Percentiles rank a stretch among this genome's conserved stretches.
phyloP scores from a whole-genome alignment of 2,329 filamentous ascomycete genomes.

The Ilyonectria sp. region DNA sequence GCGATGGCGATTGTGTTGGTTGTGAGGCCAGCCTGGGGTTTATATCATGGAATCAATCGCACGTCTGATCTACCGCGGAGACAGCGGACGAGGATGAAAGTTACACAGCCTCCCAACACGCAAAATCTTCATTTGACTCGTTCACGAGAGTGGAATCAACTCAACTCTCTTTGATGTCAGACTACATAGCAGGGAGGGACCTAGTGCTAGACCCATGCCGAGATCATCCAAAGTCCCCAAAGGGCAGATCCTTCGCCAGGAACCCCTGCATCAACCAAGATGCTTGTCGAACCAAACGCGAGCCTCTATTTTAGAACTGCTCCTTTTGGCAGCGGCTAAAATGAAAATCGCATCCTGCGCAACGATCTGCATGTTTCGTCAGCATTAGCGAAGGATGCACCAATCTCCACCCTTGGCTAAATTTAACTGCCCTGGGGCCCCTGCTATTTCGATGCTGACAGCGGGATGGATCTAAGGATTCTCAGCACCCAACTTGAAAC shows the following conservation, averaged over 20 bases:
- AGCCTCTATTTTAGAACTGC: not conserved
- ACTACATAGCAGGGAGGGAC: no score
- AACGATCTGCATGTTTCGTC: not conserved
- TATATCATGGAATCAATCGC: not conserved
- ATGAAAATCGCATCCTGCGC: not conserved
- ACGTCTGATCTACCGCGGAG: no score
- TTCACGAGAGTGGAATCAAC: no score
- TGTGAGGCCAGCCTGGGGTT: not conserved
- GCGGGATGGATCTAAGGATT: not conserved
- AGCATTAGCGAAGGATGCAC: not conserved
- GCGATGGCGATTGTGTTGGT: not conserved
- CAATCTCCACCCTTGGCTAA: not conserved
- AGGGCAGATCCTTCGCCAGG: not conserved
- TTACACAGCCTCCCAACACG: no score
- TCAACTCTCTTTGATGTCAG: no score
- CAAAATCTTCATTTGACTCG: not conserved
- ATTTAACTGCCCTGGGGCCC: no score
- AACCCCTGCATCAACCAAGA: not conserved
- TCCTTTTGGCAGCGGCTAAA: not conserved
- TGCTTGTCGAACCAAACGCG: not conserved
- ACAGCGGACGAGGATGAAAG: no score
- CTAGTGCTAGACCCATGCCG: no score
- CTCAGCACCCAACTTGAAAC: not conserved
- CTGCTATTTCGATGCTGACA: not conserved
- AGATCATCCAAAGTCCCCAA: not conserved